Evolutionary conservation across 2,329 filamentous ascomycete genomes (phyloP), one percentile per base, ranked within the genome.

Genomic region (Hymenoscyphus infarciens): DNA sequence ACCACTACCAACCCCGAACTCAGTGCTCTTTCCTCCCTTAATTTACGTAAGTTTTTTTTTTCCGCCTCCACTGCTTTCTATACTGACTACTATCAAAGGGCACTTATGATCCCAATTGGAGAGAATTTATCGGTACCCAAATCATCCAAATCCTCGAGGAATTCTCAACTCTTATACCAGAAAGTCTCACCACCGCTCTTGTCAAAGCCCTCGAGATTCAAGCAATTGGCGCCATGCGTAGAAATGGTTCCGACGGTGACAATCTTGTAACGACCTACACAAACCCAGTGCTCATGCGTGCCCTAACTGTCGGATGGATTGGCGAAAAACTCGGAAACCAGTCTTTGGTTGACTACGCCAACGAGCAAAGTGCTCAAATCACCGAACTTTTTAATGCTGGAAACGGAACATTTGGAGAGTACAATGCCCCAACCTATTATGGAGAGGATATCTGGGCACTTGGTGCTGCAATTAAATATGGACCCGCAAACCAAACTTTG

Each of bases 71-170:
- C n/a, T n/a, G n/a, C n/a, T n/a, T n/a, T n/a, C n/a, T n/a, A n/a
- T n/a, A 49, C 42, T 49, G 19, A 49, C 42, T 49, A 7, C 5
- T 2, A 49, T 25, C 2, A 13, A 29, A 86, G 71, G 76, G 78
- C 61, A 79, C 81, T 0, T 87, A 83, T 80, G 85, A 87, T 64
- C 84, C 84, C 1, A 87, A 87, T 64, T 87, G 84, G 85, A 77
- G 85, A 54, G 84, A 84, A 2, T 87, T 88, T 63, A 77, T 87
- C 49, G 83, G 84, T 22, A 84, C 82, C 0, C 80, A 82, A 0
- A 77, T 87, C 7, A 79, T 87, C 19, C 75, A 87, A 52, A 80
- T 81, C 22, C 76, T 86, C 35, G 84, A 86, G 69, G 84, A 87
- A 65, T 87, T 83, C 58, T 70, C 76, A 0, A 70, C 80, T 61